Evolutionary conservation across 2,329 filamentous ascomycete genomes (phyloP), one percentile per base, ranked within the genome.

Genomic region (Golovinomyces cichoracearum): DNA sequence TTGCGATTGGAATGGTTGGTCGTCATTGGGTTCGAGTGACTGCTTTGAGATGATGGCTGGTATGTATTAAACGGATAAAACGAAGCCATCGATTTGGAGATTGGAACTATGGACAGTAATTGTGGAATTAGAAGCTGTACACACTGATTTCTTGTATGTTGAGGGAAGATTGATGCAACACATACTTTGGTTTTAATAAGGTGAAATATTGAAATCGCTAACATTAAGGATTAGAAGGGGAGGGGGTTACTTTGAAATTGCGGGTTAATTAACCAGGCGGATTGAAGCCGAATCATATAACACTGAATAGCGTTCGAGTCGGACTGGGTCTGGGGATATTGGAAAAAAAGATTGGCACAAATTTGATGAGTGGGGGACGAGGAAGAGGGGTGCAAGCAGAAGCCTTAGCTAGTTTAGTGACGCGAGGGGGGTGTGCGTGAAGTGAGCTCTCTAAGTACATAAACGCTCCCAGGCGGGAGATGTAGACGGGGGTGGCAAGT

Each of bases 1-100:
- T 82, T 86, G 60, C 88, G 83, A 58, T 83, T 80, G 60, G 76
- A 79, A 64, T 74, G 80, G 67, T 90, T 81, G 54, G 78, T 71
- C 65, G 68, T 57, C 68, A 69, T 50, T 13, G 53, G 35, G 13
- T 55, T 49, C 26, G 57, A 57, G 29, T 70, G 65, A 49, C 68
- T 64, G 53, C 68, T 64, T 45, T 76, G 68, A 51, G 71, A 70
- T 53, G 68, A 66, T 56, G 74, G 71, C 55, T 72, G 67, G 62
- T 76, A 73, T 53, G 70, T 63, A 62, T 70, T 70, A 65, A 69
- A 76, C 60, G 73, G 69, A 61, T 76, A 77, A 64, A 76, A 78
- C 61, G 70, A 67, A 65, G 75, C 73, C 74, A 78, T 54, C 15
- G 48, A n/a, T 10, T 35, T 10, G 12, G 31, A 4, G 31, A 35